Conservation (phyloP, 768 basidiomycete genomes). For the Porpolomopsis calyptriformis region DNA sequence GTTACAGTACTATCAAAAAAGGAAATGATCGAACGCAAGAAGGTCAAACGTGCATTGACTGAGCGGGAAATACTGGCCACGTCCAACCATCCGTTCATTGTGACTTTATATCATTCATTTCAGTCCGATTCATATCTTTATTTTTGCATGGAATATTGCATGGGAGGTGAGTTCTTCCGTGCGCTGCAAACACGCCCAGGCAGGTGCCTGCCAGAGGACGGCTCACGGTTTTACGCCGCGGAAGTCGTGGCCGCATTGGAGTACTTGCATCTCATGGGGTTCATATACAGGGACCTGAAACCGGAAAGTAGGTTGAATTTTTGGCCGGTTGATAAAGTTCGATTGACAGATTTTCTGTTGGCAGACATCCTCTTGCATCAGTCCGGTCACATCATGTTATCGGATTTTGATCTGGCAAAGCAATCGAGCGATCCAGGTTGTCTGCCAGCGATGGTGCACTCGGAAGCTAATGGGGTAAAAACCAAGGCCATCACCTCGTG, state of each 20-base stretch:
- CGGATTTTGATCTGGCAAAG: constrained; percentile 98
- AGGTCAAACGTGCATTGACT: constrained; percentile 96
- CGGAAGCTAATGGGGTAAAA: constrained; percentile 82
- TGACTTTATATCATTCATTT: constrained; percentile 97
- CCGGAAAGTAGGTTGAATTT: constrained; percentile 77
- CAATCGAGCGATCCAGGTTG: constrained; percentile 81
- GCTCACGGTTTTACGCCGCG: constrained; percentile 94
- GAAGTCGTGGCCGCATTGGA: constrained; percentile 97
- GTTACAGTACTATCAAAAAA: constrained; percentile 86
- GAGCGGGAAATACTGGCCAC: constrained; percentile 99
- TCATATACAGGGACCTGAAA: constrained; percentile 98
- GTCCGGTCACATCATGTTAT: constrained; percentile 98
- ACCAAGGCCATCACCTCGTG: constrained; percentile 9
- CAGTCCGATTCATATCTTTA: constrained; percentile 97
- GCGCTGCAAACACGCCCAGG: constrained; percentile 91
- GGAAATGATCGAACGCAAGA: constrained; percentile 99
- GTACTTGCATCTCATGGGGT: constrained; percentile 98
- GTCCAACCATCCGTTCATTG: constrained; percentile 98
- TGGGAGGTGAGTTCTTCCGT: constrained; percentile 98
- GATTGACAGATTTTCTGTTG: constrained; percentile 8
- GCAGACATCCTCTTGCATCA: constrained; percentile 98
- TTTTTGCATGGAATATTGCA: constrained; percentile 99
- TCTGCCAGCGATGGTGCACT: constrained; percentile 79
- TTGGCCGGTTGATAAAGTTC: constrained; percentile 9
- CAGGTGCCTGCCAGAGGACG: constrained; percentile 95